These are phyloP conservation scores for Eucalyptus sp. DNA, from an alignment of 345 rosid species.

Conservation along the genomic window DNA sequence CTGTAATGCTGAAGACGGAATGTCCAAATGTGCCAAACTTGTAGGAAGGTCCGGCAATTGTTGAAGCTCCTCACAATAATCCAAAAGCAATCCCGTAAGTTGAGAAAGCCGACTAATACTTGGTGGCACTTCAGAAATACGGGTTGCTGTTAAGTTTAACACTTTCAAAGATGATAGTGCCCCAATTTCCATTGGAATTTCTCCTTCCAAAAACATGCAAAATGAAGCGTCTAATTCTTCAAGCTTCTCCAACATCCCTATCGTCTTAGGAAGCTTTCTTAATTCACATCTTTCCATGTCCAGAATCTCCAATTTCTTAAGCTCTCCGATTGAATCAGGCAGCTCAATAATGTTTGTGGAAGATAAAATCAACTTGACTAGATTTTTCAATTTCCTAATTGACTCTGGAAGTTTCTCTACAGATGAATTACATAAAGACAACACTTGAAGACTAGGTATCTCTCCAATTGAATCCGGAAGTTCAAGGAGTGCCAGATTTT, in stretches of 20 bases:
- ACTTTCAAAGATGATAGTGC: neutral
- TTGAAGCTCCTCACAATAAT: neutral
- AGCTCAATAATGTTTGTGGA: neutral
- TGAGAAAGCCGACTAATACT: neutral
- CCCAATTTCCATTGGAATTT: too few relatives aligned
- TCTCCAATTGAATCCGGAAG: neutral
- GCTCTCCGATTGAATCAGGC: neutral
- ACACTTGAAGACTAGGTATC: neutral
- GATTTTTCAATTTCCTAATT: neutral
- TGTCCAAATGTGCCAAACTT: neutral
- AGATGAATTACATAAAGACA: neutral
- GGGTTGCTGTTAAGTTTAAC: neutral
- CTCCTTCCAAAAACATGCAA: too few relatives aligned
- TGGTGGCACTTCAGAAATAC: neutral
- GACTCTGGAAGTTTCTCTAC: neutral
- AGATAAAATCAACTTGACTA: neutral
- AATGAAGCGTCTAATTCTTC: neutral
- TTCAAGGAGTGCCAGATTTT: neutral
- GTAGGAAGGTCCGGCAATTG: neutral
- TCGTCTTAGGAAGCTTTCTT: neutral
- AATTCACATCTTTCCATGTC: fast-evolving
- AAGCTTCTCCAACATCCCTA: neutral
- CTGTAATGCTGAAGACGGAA: neutral
- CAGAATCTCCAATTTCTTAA: neutral
- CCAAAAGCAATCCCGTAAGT: neutral